A percentile compares a stretch with the other conserved stretches of the same genome.
phyloP scores from a whole-genome alignment of 2,329 filamentous ascomycete genomes.

The Rhynchosporium secalis region DNA sequence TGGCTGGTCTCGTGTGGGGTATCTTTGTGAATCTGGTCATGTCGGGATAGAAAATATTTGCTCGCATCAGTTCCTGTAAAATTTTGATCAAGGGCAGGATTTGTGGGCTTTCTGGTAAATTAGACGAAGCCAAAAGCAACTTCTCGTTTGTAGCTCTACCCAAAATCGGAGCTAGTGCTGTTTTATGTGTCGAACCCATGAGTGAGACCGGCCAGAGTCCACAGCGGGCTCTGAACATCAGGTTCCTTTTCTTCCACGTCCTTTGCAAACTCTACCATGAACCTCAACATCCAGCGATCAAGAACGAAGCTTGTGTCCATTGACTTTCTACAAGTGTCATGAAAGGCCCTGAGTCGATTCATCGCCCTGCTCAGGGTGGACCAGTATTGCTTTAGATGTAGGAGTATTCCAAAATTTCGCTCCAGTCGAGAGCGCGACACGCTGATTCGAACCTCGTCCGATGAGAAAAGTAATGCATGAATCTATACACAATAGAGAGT shows the following conservation, averaged over 20 bases:
- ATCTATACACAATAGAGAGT: constrained; percentile 40
- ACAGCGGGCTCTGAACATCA: constrained; percentile 9
- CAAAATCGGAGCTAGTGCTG: neutral
- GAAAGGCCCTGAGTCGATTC: constrained; percentile 44
- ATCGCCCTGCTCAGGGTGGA: constrained; percentile 43
- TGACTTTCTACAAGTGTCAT: constrained; percentile 43
- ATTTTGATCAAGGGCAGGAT: neutral
- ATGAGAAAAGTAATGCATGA: constrained; percentile 47
- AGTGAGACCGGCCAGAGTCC: constrained; percentile 8
- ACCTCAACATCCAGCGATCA: constrained; percentile 46
- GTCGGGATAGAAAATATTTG: neutral
- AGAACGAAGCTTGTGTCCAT: constrained; percentile 44
- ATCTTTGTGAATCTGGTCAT: constrained; percentile 6
- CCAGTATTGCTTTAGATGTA: constrained; percentile 45
- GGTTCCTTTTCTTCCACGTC: constrained; percentile 35
- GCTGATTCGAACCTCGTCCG: constrained; percentile 41
- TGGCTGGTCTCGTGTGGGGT: constrained; percentile 6
- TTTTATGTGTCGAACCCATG: neutral
- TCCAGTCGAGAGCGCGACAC: constrained; percentile 43
- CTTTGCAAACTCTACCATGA: constrained; percentile 40
- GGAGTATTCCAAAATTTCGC: constrained; percentile 49
- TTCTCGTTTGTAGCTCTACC: neutral
- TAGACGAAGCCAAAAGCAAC: neutral
- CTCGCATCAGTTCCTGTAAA: neutral
- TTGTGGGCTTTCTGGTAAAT: neutral